Evolutionary conservation across 2,329 filamentous ascomycete species (phyloP).

Genomic region (Talaromyces sp.): DNA sequence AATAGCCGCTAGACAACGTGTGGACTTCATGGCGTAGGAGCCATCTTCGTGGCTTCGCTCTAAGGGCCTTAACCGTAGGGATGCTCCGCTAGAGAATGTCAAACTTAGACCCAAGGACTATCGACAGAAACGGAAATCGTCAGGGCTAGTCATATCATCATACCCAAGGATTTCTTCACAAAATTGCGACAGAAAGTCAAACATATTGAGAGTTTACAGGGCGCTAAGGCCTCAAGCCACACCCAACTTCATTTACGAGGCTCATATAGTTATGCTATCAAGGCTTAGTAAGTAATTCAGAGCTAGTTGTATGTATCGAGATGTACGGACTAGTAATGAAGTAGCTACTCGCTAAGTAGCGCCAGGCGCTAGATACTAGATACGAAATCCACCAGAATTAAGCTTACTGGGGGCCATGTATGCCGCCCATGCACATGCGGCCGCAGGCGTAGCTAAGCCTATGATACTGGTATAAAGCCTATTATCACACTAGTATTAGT

Average conservation of each 20-base stretch:
- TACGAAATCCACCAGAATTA: neutral
- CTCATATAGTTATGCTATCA: neutral
- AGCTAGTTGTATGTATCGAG: neutral
- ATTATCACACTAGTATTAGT: neutral
- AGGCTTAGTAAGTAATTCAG: neutral
- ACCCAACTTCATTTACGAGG: neutral
- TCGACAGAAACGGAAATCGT: neutral
- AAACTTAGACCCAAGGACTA: neutral
- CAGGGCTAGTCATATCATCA: neutral
- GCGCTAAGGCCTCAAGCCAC: neutral
- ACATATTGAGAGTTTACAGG: neutral
- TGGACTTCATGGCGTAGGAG: neutral
- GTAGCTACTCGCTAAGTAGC: neutral
- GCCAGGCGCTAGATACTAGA: neutral
- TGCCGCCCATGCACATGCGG: neutral
- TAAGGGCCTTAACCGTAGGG: neutral
- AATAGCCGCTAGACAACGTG: neutral
- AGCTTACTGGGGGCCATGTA: conserved; percentile 1
- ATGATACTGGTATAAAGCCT: neutral
- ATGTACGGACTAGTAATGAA: neutral
- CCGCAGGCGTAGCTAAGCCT: neutral
- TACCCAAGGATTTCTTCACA: neutral
- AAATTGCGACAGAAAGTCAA: neutral
- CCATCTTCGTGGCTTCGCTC: neutral
- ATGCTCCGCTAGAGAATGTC: neutral